Percentiles rank a stretch among this genome's conserved stretches.
Conservation (phyloP, 1,284 basidiomycete genomes). For the Apiotrichum brassicae region DNA sequence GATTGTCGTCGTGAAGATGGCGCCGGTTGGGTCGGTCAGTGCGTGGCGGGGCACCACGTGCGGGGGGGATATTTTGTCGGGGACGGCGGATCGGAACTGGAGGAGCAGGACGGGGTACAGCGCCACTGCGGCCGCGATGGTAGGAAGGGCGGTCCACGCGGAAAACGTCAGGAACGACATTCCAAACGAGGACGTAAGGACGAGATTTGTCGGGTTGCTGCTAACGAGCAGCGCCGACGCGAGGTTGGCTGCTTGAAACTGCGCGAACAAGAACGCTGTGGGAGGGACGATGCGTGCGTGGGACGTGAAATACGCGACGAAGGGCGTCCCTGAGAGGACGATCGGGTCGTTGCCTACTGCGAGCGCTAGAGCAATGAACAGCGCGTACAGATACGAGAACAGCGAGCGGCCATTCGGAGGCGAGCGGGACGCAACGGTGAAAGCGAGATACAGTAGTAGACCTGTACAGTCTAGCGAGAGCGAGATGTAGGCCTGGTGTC, state of each 20-base stretch:
- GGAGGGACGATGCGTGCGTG: constrained; percentile 59
- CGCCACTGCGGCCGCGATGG: constrained; percentile 36
- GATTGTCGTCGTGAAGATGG: constrained; percentile 50
- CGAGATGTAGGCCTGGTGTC: constrained; percentile 73
- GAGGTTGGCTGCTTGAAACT: constrained; percentile 75
- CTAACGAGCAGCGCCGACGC: constrained; percentile 49
- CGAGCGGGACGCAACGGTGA: constrained; percentile 73
- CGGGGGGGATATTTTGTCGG: constrained; percentile 12
- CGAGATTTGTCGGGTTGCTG: constrained; percentile 51
- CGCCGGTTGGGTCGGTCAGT: constrained; percentile 52
- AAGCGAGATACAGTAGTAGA: constrained; percentile 75
- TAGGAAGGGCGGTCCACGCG: constrained; percentile 45
- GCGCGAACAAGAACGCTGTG: constrained; percentile 60
- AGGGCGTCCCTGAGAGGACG: constrained; percentile 71
- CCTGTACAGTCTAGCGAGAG: constrained; percentile 84
- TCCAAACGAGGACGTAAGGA: constrained; percentile 47
- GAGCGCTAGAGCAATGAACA: constrained; percentile 71
- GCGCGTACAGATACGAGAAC: constrained; percentile 69
- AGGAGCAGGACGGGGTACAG: constrained; percentile 40
- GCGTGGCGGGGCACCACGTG: constrained; percentile 50
- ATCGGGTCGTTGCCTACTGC: constrained; percentile 86
- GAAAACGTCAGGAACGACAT: constrained; percentile 47
- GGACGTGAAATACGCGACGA: constrained; percentile 77
- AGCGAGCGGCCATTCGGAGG: constrained; percentile 59
- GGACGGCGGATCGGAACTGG: constrained; percentile 3